Conservation (phyloP, 176 grass and related monocot species). For the Thinopyrum elongatum region DNA sequence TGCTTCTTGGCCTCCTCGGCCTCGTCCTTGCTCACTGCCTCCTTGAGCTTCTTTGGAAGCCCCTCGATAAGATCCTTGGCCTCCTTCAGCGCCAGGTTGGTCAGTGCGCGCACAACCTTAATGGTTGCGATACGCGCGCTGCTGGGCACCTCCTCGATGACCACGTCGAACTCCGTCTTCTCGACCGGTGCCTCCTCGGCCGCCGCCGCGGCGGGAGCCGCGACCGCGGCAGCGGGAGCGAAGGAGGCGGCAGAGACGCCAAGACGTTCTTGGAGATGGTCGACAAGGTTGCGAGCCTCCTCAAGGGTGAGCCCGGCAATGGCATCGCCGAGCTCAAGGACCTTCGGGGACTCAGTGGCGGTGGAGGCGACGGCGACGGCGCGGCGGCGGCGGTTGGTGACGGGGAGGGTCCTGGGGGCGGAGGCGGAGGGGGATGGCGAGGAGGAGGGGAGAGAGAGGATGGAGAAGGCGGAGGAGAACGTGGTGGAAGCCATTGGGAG, state of each 20-base stretch:
- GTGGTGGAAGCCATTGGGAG: constrained; percentile 48
- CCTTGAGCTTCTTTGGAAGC: constrained; percentile 87
- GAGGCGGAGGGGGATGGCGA: constrained; percentile 12
- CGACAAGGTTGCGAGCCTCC: constrained; percentile 72
- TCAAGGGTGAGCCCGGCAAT: constrained; percentile 80
- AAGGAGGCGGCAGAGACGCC: constrained; percentile 72
- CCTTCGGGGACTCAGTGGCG: constrained; percentile 54
- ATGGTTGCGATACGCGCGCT: constrained; percentile 70
- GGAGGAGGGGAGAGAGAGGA: constrained; percentile 44
- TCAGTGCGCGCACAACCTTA: constrained; percentile 75
- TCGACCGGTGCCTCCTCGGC: constrained; percentile 46
- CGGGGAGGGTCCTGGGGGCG: constrained; percentile 18
- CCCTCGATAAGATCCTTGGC: constrained; percentile 92
- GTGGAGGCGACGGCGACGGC: constrained; percentile 31
- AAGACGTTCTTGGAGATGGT: constrained; percentile 77
- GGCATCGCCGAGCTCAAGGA: constrained; percentile 64
- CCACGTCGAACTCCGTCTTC: constrained; percentile 81
- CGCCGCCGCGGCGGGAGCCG: constrained; percentile 29
- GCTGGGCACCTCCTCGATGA: constrained; percentile 87
- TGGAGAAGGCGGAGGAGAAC: constrained; percentile 59
- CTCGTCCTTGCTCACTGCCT: constrained; percentile 72
- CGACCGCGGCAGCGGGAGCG: constrained; percentile 57
- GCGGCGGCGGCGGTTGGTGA: constrained; percentile 16
- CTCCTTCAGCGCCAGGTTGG: constrained; percentile 78
- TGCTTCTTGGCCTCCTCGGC: constrained; percentile 82